phyloP scores from a whole-genome alignment of 306 rosid species.

The Canavalia gladiata region DNA sequence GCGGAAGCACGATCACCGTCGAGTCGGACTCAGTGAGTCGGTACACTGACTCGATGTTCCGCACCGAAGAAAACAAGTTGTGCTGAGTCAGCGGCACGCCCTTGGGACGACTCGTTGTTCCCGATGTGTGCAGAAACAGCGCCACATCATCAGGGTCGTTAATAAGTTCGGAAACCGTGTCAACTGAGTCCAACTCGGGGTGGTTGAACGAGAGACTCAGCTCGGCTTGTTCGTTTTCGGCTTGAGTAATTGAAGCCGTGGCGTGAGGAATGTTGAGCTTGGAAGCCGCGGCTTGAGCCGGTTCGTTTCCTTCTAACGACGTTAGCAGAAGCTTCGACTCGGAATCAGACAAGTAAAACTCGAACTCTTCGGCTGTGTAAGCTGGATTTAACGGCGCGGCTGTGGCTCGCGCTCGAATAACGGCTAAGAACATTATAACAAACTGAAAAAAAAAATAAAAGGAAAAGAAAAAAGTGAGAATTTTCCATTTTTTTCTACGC shows the following conservation, averaged over 20 bases:
- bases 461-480: not conserved
- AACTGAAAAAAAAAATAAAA: conserved; percentile 48
- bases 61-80: conserved; percentile 74
- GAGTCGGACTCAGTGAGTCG: conserved; percentile 78
- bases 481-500: not conserved
- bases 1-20: conserved; percentile 80
- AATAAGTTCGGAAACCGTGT: conserved; percentile 38
- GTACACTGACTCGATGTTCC: conserved; percentile 80
- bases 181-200: conserved; percentile 12
- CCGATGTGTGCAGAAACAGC: conserved; percentile 95
- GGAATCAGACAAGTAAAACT: conserved; percentile 80
- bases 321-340: conserved; percentile 85
- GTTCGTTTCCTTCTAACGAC: conserved; percentile 53
- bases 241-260: conserved; percentile 53
- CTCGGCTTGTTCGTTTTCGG: conserved; percentile 41
- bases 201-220: conserved; percentile 47
- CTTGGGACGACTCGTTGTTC: conserved; percentile 95
- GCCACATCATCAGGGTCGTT: conserved; percentile 80
- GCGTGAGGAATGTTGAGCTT: conserved; percentile 67
- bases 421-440: conserved; percentile 78
- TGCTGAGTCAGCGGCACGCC: conserved; percentile 90
- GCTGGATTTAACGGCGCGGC: conserved; percentile 92
- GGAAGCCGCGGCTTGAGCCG: conserved; percentile 69
- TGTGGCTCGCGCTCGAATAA: conserved; percentile 81
- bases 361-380: conserved; percentile 87